These are phyloP conservation scores for Colletotrichum salicis DNA, from an alignment of 2,329 filamentous ascomycete species.

Conservation along the genomic window DNA sequence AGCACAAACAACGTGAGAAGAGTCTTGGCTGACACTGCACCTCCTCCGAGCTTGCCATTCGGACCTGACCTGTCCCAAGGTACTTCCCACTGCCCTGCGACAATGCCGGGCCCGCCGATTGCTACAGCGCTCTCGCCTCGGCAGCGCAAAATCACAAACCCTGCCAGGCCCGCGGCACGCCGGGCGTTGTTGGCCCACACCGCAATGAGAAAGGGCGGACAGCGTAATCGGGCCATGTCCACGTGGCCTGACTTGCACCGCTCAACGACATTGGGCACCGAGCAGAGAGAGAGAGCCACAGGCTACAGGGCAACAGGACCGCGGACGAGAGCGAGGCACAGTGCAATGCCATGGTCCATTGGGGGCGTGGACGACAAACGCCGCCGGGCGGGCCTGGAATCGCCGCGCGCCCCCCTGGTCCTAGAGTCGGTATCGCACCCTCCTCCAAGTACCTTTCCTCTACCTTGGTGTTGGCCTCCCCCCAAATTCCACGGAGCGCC, in stretches of 20 bases:
- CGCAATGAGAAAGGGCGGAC: constrained; percentile 12
- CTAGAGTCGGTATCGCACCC: background rate
- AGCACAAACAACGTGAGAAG: background rate
- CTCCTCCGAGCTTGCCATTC: constrained; percentile 5
- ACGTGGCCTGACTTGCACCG: constrained; percentile 11
- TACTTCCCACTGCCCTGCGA: constrained; percentile 22
- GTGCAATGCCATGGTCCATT: constrained; percentile 10
- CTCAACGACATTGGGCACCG: constrained; percentile 15
- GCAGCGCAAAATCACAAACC: constrained; percentile 32
- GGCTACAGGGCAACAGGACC: background rate
- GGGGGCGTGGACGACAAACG: constrained; percentile 29
- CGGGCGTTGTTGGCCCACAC: constrained; percentile 28
- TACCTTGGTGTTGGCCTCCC: background rate
- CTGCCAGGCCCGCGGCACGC: constrained; percentile 27
- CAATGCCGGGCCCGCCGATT: constrained; percentile 25
- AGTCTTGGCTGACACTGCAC: background rate
- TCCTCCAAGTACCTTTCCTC: background rate
- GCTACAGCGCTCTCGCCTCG: constrained; percentile 30
- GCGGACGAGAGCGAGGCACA: background rate
- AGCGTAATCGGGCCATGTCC: constrained; percentile 23
- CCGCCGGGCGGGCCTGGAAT: constrained; percentile 28
- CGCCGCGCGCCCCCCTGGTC: constrained; percentile 21
- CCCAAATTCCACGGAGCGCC: constrained; percentile 5
- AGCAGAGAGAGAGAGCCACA: background rate
- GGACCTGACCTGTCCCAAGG: constrained; percentile 23